Base-by-base conservation (phyloP, 2,329 filamentous ascomycete species). In the Colletotrichum limetticola region DNA sequence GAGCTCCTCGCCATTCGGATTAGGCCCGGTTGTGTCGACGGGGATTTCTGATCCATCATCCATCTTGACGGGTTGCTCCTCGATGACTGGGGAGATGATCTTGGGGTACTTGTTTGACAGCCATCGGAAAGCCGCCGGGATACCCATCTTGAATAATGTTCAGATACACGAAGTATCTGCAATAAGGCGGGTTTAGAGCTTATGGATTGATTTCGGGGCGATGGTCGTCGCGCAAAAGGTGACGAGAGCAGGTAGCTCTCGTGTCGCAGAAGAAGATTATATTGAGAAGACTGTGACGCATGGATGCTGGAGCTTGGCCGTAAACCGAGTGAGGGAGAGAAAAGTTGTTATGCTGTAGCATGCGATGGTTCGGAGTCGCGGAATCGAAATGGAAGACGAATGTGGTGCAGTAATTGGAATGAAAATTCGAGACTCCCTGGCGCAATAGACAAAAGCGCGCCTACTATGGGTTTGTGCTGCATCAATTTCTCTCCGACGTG, bases 1-100 rank as follows among this genome's bases (percentile, higher is more conserved):
- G 79, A 98, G 94, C 83, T 99, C 97, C 84, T 98, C 96, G 81
- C 95, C 95, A 84, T 99, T 99, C 3, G 97, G 97, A 80, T 99
- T 99, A 6, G 94, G 91, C 52, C 90, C 87, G 7, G 93, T 95
- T 12, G 91, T 92, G 81, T 99, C 95, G 74, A 98, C 91, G 2
- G 97, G 97, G 71, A 98, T 92, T 77, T 90, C 88, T 56, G 92
- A 89, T 76, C 95, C 96, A 88, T 98, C 94, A 11, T 90, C 88
- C 82, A 98, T 91, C 76, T 92, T 92, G 68, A 93, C 87, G 11
- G 95, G 93, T 77, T 91, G 88, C 75, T 98, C 94, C 86, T 99
- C 97, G 69, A 95, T 89, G 67, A 99, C 97, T 7, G 93, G 90
- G 11, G 94, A 97, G 76, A 98, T 94, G 81, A 98, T 99, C 86